Conservation (phyloP, 306 rosid genomes). For the Acacia melanoxylon region DNA sequence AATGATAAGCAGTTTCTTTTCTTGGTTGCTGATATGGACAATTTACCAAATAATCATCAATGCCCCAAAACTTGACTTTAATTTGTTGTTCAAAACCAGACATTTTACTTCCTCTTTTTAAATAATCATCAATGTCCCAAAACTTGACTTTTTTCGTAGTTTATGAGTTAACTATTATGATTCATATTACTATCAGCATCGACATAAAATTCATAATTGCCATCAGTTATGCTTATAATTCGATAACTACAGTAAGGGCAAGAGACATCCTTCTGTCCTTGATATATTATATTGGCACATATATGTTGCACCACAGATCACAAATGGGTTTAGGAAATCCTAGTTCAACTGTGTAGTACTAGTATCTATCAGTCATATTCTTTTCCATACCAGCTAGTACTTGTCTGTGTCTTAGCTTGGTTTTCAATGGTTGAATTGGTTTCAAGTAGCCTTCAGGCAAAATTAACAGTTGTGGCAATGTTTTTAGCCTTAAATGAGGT, state of each 20-base stretch:
- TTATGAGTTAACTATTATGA: no score
- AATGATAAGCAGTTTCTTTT: no score
- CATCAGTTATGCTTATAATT: neutral
- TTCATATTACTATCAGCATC: no score
- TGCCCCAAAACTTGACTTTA: no score
- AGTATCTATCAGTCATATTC: slow-evolving; percentile 69
- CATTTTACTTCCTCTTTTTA: no score
- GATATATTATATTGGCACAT: slow-evolving; percentile 84
- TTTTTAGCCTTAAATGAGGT: slow-evolving; percentile 86
- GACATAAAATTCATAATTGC: neutral
- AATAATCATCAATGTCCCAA: no score
- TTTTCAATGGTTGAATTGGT: slow-evolving; percentile 75
- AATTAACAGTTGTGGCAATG: slow-evolving; percentile 79
- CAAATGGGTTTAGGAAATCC: slow-evolving; percentile 90
- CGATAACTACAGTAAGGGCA: slow-evolving; percentile 69
- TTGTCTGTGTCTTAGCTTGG: slow-evolving; percentile 91
- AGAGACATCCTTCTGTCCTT: slow-evolving; percentile 84
- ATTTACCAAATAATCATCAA: no score
- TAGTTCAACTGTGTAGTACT: slow-evolving; percentile 68
- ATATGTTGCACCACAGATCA: slow-evolving; percentile 75
- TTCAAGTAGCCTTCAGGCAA: slow-evolving; percentile 83
- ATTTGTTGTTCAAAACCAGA: no score
- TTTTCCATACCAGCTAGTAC: slow-evolving; percentile 88
- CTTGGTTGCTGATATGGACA: neutral
- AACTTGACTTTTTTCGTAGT: no score